These are phyloP conservation scores for Suillus paluster DNA, from an alignment of 768 basidiomycete species.

Conservation along the genomic window DNA sequence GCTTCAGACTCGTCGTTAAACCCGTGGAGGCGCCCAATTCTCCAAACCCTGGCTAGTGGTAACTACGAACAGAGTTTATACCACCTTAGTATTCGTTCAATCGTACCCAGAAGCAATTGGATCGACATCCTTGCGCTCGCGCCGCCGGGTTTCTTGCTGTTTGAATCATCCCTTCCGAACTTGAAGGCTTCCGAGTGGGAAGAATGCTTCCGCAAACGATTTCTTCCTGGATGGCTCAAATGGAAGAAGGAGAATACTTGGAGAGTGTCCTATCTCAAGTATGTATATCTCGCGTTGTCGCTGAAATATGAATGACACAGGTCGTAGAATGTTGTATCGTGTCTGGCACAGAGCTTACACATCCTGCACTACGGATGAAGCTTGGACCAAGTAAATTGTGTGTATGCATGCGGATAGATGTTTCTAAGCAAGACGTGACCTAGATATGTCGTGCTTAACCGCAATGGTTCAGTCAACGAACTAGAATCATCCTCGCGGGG, in stretches of 20 bases:
- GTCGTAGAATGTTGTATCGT: slow-evolving; percentile 58
- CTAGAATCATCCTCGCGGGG: slow-evolving; percentile 67
- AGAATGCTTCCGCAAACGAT: slow-evolving; percentile 71
- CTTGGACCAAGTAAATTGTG: slow-evolving; percentile 74
- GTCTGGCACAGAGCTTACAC: slow-evolving; percentile 72
- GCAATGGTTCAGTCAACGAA: slow-evolving; percentile 76
- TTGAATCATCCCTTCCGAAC: slow-evolving; percentile 71
- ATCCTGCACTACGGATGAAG: slow-evolving; percentile 77
- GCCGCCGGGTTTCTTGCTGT: slow-evolving; percentile 63
- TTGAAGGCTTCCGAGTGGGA: slow-evolving; percentile 72
- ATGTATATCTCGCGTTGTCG: slow-evolving; percentile 26
- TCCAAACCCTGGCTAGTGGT: slow-evolving; percentile 52
- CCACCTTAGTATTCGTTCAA: slow-evolving; percentile 63
- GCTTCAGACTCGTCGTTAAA: slow-evolving; percentile 69
- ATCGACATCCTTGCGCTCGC: slow-evolving; percentile 74
- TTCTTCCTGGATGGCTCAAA: slow-evolving; percentile 76
- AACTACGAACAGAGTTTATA: slow-evolving; percentile 55
- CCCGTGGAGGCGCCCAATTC: slow-evolving; percentile 76
- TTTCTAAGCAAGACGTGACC: slow-evolving; percentile 5
- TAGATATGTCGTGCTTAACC: slow-evolving; percentile 77
- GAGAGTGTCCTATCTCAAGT: slow-evolving; percentile 73
- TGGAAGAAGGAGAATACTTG: slow-evolving; percentile 68
- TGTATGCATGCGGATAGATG: slow-evolving; percentile 12
- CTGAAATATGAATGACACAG: slow-evolving; percentile 14
- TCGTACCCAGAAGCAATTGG: slow-evolving; percentile 80